A percentile compares a stretch with the other conserved stretches of the same genome.
phyloP scores from a whole-genome alignment of 2,329 filamentous ascomycete species.

The Pseudogymnoascus sp. region DNA sequence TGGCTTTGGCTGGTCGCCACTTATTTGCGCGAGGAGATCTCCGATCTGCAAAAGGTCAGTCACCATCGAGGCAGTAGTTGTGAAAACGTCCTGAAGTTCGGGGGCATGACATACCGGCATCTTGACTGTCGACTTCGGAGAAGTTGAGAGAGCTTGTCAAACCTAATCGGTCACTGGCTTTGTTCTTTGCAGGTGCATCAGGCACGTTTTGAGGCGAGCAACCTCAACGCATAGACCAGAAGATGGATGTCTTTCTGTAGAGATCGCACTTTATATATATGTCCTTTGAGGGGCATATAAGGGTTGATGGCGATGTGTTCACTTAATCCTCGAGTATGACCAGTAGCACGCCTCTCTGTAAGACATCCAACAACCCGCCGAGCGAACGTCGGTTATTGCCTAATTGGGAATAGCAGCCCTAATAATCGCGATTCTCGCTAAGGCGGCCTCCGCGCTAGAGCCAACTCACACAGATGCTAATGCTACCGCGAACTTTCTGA shows the following conservation, averaged over 20 bases:
- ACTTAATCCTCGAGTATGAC: constrained; percentile 7
- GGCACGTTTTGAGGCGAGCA: constrained; percentile 2
- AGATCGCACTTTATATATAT: neutral
- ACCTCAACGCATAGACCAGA: neutral
- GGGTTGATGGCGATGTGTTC: constrained; percentile 5
- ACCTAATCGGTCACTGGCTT: constrained; percentile 7
- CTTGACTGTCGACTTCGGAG: constrained; percentile 1
- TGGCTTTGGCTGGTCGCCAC: constrained; percentile 39
- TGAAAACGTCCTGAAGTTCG: neutral
- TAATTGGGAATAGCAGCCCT: constrained; percentile 8
- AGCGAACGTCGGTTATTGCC: constrained; percentile 1
- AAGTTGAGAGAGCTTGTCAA: constrained; percentile 1
- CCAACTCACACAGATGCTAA: neutral
- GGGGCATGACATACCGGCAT: constrained; percentile 6
- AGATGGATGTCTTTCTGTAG: neutral
- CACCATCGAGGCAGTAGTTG: constrained; percentile 11
- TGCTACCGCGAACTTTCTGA: constrained; percentile 9
- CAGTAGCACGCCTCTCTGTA: neutral
- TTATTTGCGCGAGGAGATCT: constrained; percentile 55
- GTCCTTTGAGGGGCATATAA: neutral
- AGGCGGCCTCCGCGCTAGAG: constrained; percentile 6
- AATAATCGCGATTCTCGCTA: constrained; percentile 10
- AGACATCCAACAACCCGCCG: constrained; percentile 1
- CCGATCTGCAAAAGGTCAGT: constrained; percentile 37
- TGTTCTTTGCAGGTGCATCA: constrained; percentile 8